Evolutionary conservation across 495 filamentous ascomycete species (phyloP).

Genomic region (Saxophila tyrrhenica): DNA sequence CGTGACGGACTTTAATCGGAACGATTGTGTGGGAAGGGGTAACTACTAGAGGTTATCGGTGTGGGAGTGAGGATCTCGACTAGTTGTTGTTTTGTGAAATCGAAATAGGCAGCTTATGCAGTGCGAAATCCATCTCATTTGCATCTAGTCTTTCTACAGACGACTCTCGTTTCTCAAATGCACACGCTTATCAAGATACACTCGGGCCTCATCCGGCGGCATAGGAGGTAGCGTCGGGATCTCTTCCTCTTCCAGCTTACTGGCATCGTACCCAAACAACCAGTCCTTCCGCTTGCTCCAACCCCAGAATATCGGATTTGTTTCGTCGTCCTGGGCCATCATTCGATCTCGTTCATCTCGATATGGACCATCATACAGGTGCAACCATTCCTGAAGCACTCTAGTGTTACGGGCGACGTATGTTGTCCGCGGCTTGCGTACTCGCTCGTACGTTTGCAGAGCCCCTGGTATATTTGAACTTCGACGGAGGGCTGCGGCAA

Average conservation of each 20-base stretch:
- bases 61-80: too few species aligned
- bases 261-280: constrained; percentile 17
- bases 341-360: constrained; percentile 42
- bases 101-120: too few species aligned
- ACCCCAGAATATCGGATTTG: constrained; percentile 18
- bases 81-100: too few species aligned
- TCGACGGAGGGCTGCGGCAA: constrained; percentile 14
- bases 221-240: constrained; percentile 11
- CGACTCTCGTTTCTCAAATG: not conserved
- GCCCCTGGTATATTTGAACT: constrained; percentile 22
- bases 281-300: constrained; percentile 10
- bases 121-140: too few species aligned
- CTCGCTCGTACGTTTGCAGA: constrained; percentile 44
- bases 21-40: too few species aligned
- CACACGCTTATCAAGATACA: constrained; percentile 5
- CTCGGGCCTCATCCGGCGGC: constrained; percentile 10
- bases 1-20: too few species aligned
- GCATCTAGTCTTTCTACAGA: too few species aligned
- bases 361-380: constrained; percentile 44
- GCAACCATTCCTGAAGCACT: constrained; percentile 45
- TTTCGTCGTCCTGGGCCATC: constrained; percentile 26
- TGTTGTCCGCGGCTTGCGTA: constrained; percentile 50
- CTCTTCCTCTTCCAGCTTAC: constrained; percentile 1
- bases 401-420: constrained; percentile 43
- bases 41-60: too few species aligned